Evolutionary conservation across 192 early-diverging fungal species (phyloP).

Genomic region (Glomus cerebriforme): DNA sequence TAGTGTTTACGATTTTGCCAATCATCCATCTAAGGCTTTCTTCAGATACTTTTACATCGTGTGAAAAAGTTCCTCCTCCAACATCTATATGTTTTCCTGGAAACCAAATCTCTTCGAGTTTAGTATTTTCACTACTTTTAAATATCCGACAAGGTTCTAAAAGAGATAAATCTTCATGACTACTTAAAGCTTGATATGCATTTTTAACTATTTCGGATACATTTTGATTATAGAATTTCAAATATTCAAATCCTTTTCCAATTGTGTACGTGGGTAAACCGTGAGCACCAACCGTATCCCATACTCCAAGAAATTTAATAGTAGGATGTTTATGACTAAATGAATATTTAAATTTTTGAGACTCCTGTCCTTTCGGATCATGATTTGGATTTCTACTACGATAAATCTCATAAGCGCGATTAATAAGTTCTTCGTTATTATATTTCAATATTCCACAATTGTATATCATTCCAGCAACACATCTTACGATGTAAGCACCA

Average conservation of each 20-base stretch:
- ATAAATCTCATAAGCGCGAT: conserved; percentile 27
- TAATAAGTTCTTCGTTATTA: not conserved
- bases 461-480: conserved; percentile 35
- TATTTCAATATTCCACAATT: conserved; percentile 35
- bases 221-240: conserved; percentile 23
- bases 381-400: conserved; percentile 16
- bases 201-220: conserved; percentile 33
- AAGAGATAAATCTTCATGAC: not conserved
- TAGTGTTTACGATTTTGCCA: not conserved
- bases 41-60: not conserved
- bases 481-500: conserved; percentile 34
- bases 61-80: not conserved
- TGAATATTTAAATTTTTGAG: not conserved
- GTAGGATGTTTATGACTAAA: conserved; percentile 24
- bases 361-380: not conserved
- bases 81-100: not conserved
- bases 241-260: conserved; percentile 22
- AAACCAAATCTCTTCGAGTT: conserved; percentile 5
- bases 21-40: conserved; percentile 1
- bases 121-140: not conserved
- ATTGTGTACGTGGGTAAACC: conserved; percentile 27
- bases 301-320: conserved; percentile 35
- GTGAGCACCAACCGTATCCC: conserved; percentile 26
- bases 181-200: conserved; percentile 3
- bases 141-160: not conserved